These are phyloP conservation scores for Brassica carinata DNA, from an alignment of 345 rosid species.

Conservation along the genomic window DNA sequence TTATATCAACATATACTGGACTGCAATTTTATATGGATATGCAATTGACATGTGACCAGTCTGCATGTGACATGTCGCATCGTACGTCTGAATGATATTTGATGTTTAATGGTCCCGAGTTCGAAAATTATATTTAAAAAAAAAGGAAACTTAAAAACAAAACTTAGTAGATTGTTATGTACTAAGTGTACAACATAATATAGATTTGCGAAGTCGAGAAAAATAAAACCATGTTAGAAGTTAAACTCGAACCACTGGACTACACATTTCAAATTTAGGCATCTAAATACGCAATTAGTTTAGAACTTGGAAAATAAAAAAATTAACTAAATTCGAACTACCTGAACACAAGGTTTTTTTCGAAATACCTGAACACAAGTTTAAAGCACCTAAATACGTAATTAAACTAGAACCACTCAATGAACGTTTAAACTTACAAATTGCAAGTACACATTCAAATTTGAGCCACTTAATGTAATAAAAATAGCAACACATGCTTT, in stretches of 20 bases:
- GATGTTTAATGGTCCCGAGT: not conserved
- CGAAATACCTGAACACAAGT: not conserved
- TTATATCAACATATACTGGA: not conserved
- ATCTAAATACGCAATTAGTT: not conserved
- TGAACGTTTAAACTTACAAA: not conserved
- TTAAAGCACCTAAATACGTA: not conserved
- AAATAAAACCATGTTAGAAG: not conserved
- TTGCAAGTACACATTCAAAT: not conserved
- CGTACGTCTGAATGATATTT: not conserved
- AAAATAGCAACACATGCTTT: no score
- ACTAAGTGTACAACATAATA: not conserved
- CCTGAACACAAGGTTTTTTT: not conserved
- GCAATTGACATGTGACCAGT: not conserved
- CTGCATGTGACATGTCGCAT: not conserved
- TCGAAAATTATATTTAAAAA: not conserved
- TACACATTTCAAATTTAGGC: not conserved
- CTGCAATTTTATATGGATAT: not conserved
- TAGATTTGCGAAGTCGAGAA: not conserved
- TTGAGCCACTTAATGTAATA: not conserved
- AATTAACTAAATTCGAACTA: not conserved
- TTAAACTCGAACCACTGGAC: not conserved
- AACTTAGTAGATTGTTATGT: no score
- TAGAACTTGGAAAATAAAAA: not conserved
- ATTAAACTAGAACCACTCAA: not conserved
- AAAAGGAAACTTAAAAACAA: no score